These are phyloP conservation scores for Ceratobasidium sp. DNA, from an alignment of 1,284 basidiomycete species.

Conservation along the genomic window DNA sequence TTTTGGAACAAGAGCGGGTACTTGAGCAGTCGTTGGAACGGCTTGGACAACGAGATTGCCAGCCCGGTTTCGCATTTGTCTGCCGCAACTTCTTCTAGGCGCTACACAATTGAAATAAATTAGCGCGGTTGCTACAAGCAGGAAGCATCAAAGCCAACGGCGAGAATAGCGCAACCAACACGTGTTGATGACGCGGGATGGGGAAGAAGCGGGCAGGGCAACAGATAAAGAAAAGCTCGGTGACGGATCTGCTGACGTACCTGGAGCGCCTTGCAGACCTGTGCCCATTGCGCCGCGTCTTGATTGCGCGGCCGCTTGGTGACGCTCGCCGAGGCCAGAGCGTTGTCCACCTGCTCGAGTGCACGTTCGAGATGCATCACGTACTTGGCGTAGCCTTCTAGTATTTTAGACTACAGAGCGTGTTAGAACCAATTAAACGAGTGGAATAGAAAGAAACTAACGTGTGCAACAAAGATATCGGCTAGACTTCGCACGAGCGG, in stretches of 20 bases:
- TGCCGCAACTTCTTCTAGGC: constrained; percentile 82
- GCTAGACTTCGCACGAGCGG: constrained; percentile 91
- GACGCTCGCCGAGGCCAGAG: constrained; percentile 71
- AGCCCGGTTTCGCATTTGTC: constrained; percentile 93
- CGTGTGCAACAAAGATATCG: constrained; percentile 93
- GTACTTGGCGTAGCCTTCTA: constrained; percentile 91
- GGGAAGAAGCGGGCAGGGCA: constrained; percentile 24
- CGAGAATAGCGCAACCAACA: not conserved
- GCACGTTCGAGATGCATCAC: constrained; percentile 92
- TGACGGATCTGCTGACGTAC: constrained; percentile 48
- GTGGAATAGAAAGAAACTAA: constrained; percentile 62
- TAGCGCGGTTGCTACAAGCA: not conserved
- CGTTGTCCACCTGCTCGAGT: constrained; percentile 86
- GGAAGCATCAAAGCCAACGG: constrained; percentile 1
- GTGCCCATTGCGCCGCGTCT: constrained; percentile 80
- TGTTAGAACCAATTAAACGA: constrained; percentile 46
- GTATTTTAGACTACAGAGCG: constrained; percentile 81
- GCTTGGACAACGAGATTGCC: constrained; percentile 94
- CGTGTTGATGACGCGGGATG: constrained; percentile 25
- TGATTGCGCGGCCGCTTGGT: constrained; percentile 84
- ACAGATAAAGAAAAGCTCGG: constrained; percentile 34
- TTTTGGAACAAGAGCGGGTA: constrained; percentile 98
- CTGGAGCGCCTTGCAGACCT: constrained; percentile 77
- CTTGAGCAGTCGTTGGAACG: constrained; percentile 96
- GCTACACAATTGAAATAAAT: constrained; percentile 52